Conservation (phyloP, 169 alveolate genomes). For the Cryptosporidium felis region DNA sequence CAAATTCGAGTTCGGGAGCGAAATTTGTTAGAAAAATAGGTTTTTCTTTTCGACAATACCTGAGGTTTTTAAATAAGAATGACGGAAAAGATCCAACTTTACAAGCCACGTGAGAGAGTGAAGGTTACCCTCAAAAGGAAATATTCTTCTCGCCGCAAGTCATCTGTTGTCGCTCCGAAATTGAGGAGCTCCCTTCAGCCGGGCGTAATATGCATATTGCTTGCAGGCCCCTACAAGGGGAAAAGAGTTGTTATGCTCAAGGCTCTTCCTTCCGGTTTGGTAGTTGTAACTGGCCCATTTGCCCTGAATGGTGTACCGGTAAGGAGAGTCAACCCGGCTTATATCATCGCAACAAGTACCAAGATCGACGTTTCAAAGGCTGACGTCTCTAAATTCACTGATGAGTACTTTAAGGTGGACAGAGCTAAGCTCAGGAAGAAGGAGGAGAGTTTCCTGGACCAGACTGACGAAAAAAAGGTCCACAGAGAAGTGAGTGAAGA, state of each 20-base stretch:
- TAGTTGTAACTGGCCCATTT: conserved; percentile 96
- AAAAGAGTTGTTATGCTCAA: conserved; percentile 96
- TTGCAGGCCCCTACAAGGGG: conserved; percentile 96
- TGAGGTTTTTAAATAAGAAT: conserved; percentile 1
- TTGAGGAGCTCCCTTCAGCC: conserved; percentile 85
- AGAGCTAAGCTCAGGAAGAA: conserved; percentile 74
- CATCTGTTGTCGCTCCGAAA: conserved; percentile 75
- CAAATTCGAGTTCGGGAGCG: background rate
- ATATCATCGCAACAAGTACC: conserved; percentile 94
- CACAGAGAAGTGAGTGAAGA: conserved; percentile 55
- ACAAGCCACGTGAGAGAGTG: conserved; percentile 42
- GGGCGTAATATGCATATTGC: conserved; percentile 93
- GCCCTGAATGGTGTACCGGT: conserved; percentile 96
- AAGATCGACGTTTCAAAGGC: conserved; percentile 85
- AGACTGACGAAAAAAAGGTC: conserved; percentile 76
- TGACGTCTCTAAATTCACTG: conserved; percentile 80
- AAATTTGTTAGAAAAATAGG: conserved; percentile 13
- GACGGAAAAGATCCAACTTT: conserved; percentile 44
- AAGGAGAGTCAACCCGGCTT: conserved; percentile 95
- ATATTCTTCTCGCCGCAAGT: conserved; percentile 65
- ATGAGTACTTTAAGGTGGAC: conserved; percentile 77
- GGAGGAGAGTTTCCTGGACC: conserved; percentile 78
- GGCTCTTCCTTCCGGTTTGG: conserved; percentile 91
- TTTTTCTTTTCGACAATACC: conserved; percentile 2
- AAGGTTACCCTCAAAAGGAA: conserved; percentile 51